phyloP scores from a whole-genome alignment of 2,329 filamentous ascomycete genomes.

The Hortaea werneckii region DNA sequence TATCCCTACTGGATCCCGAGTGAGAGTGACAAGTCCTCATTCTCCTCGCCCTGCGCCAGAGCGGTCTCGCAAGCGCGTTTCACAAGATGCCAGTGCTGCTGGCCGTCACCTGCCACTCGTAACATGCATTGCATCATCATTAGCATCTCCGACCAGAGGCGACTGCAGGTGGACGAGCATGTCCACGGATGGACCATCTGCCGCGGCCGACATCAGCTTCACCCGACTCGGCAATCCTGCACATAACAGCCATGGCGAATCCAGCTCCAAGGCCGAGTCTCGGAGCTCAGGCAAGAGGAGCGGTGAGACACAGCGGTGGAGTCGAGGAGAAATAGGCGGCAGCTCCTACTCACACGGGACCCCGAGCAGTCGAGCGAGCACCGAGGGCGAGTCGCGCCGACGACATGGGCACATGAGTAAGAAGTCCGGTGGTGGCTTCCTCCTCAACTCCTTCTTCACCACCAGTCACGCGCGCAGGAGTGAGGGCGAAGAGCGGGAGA shows the following conservation, averaged over 20 bases:
- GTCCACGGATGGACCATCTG: neutral
- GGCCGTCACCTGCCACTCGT: too few species aligned
- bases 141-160: too few species aligned
- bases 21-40: too few species aligned
- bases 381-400: neutral
- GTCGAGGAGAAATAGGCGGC: neutral
- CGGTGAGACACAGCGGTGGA: neutral
- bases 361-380: neutral
- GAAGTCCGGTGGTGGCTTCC: conserved; percentile 31
- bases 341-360: neutral
- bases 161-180: too few species aligned
- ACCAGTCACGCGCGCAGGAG: conserved; percentile 9
- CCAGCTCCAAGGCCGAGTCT: conserved; percentile 18
- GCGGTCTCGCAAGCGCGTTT: too few species aligned
- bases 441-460: conserved; percentile 18
- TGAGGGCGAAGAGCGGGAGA: neutral
- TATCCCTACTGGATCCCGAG: too few species aligned
- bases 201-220: conserved; percentile 19
- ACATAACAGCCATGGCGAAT: conserved; percentile 15
- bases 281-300: conserved; percentile 11
- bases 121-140: too few species aligned
- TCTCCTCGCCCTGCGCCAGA: too few species aligned
- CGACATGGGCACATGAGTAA: conserved; percentile 2
- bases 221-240: conserved; percentile 4
- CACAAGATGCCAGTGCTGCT: too few species aligned